A percentile compares a stretch with the other conserved stretches of the same genome.
Conservation (phyloP, 805 yeast genomes). For the Groenewaldozyma tartarivorans region DNA sequence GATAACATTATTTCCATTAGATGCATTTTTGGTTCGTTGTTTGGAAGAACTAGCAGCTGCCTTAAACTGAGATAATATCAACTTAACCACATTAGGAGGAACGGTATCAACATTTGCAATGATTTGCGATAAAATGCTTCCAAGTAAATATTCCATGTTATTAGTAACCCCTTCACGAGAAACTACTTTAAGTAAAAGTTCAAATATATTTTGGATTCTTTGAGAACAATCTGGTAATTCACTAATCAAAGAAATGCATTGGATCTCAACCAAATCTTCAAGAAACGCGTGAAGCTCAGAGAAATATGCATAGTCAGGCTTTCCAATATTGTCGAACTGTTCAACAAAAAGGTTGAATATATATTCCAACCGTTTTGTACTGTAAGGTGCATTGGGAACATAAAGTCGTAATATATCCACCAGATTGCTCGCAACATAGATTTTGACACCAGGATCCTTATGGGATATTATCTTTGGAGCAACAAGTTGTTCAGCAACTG, state of each 20-base stretch:
- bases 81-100: constrained; percentile 49
- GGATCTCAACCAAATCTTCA: constrained; percentile 62
- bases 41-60: constrained; percentile 22
- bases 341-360: constrained; percentile 58
- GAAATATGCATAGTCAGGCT: constrained; percentile 47
- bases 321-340: constrained; percentile 47
- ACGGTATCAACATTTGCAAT: constrained; percentile 61
- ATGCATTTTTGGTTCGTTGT: no score
- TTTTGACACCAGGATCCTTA: constrained; percentile 59
- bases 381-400: constrained; percentile 89
- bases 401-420: constrained; percentile 66
- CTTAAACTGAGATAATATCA: constrained; percentile 57
- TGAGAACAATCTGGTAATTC: constrained; percentile 58
- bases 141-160: constrained; percentile 43
- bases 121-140: constrained; percentile 67
- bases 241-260: constrained; percentile 62
- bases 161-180: constrained; percentile 34
- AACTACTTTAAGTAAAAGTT: constrained; percentile 48
- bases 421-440: constrained; percentile 61
- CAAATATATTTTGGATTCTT: constrained; percentile 48
- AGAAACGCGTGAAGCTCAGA: constrained; percentile 55
- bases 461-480: constrained; percentile 51
- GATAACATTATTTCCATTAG: constrained; percentile 11
- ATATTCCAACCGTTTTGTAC: constrained; percentile 48
- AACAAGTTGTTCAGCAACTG: constrained; percentile 42